Percentiles rank a stretch among this genome's conserved stretches.
Conservation (phyloP, 2,329 filamentous ascomycete genomes). For the Trichoderma asperellum region DNA sequence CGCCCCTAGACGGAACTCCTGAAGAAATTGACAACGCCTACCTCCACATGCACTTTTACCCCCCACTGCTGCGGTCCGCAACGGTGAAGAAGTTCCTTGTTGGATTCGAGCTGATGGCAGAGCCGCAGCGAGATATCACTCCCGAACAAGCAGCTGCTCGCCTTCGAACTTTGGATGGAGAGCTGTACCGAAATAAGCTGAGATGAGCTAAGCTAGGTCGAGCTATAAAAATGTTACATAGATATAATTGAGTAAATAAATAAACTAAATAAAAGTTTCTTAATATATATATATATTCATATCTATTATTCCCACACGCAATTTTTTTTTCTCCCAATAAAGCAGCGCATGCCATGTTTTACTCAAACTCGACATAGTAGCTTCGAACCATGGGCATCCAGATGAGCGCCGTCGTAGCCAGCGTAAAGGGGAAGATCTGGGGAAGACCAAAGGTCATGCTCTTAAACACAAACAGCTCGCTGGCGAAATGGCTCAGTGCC, state of each 20-base stretch:
- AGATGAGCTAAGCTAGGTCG: slow-evolving; percentile 12
- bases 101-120: slow-evolving; percentile 93
- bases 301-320: background rate
- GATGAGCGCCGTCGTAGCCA: slow-evolving; percentile 55
- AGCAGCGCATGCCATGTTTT: slow-evolving; percentile 5
- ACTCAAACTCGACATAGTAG: slow-evolving; percentile 62
- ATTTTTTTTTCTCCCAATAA: background rate
- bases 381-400: slow-evolving; percentile 71
- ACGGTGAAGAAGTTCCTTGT: slow-evolving; percentile 96
- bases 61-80: slow-evolving; percentile 86
- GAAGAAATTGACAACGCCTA: slow-evolving; percentile 88
- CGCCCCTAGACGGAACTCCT: slow-evolving; percentile 77
- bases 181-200: slow-evolving; percentile 75
- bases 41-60: slow-evolving; percentile 98
- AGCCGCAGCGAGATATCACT: slow-evolving; percentile 97
- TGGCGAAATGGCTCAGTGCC: slow-evolving; percentile 76
- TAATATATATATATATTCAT: background rate
- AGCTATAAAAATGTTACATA: slow-evolving; percentile 21
- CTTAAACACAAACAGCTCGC: slow-evolving; percentile 79
- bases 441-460: slow-evolving; percentile 68
- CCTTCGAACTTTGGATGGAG: slow-evolving; percentile 74
- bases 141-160: slow-evolving; percentile 89
- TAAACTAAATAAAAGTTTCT: background rate
- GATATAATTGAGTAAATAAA: background rate
- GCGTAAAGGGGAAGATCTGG: slow-evolving; percentile 58